A percentile compares a stretch with the other conserved stretches of the same genome.
phyloP scores from a whole-genome alignment of 129 eudicot species.

The Smallanthus sonchifolius region DNA sequence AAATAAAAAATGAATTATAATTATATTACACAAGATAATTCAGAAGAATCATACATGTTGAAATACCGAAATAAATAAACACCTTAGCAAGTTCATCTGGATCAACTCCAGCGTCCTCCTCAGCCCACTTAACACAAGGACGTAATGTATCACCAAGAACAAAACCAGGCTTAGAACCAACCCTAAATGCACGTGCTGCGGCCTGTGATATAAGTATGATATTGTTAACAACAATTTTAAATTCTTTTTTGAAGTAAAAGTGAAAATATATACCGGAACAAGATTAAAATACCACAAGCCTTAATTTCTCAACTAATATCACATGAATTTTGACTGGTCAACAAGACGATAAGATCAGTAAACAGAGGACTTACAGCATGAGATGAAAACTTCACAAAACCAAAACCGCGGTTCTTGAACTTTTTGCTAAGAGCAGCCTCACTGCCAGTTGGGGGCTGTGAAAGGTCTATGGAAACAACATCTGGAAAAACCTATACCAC shows the following conservation, averaged over 20 bases:
- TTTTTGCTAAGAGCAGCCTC: constrained; percentile 46
- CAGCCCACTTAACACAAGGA: constrained; percentile 86
- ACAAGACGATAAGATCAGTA: background rate
- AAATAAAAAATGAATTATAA: background rate
- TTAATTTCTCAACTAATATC: constrained; percentile 33
- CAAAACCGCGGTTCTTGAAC: constrained; percentile 81
- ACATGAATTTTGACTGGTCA: constrained; percentile 7
- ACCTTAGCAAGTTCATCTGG: constrained; percentile 77
- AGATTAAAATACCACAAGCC: background rate
- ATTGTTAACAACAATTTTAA: background rate
- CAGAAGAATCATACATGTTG: background rate
- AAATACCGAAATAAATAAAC: constrained; percentile 1
- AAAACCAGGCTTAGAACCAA: constrained; percentile 57
- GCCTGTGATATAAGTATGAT: constrained; percentile 48
- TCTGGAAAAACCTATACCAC: constrained; percentile 71
- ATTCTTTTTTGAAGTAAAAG: constrained; percentile 1
- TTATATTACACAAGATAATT: background rate
- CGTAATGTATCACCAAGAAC: constrained; percentile 60
- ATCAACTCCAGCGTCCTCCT: constrained; percentile 58
- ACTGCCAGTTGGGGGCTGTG: constrained; percentile 36
- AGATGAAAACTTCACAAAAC: constrained; percentile 73
- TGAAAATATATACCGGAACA: too few relatives aligned
- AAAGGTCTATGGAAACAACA: constrained; percentile 69
- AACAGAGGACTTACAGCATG: constrained; percentile 69
- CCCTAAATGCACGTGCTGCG: constrained; percentile 79